Evolutionary conservation across 768 basidiomycete species (phyloP).

Genomic region (Hypholoma sublateritium): DNA sequence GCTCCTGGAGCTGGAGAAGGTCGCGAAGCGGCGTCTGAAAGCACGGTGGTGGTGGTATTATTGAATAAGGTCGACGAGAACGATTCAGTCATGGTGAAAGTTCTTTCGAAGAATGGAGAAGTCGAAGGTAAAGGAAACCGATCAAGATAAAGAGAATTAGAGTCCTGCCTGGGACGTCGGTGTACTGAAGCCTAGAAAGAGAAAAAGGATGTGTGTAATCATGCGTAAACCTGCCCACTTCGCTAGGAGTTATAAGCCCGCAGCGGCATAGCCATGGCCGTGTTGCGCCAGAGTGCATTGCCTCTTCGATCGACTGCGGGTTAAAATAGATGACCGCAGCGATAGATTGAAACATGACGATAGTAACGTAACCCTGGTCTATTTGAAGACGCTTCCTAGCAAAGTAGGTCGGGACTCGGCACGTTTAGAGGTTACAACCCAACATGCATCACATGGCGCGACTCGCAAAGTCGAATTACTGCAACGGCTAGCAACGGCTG

Average conservation of each 20-base stretch:
- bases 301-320: neutral
- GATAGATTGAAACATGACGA: neutral
- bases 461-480: no score
- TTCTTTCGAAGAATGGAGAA: neutral
- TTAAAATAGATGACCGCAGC: neutral
- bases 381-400: neutral
- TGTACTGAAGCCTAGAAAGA: neutral
- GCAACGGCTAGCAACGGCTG: no score
- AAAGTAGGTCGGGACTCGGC: neutral
- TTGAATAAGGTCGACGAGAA: neutral
- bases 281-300: neutral
- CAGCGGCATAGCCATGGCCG: slow-evolving; percentile 9
- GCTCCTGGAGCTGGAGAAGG: neutral
- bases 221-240: neutral
- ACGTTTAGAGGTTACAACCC: no score
- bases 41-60: neutral
- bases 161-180: slow-evolving; percentile 5
- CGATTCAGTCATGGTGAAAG: neutral
- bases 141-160: neutral
- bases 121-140: neutral
- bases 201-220: neutral
- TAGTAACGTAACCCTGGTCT: neutral
- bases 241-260: neutral
- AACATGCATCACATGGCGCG: no score
- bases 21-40: neutral